Percentiles rank a stretch among this genome's conserved stretches.
Evolutionary conservation across 306 rosid species (phyloP).

Genomic region (Pachyrhizus erosus): DNA sequence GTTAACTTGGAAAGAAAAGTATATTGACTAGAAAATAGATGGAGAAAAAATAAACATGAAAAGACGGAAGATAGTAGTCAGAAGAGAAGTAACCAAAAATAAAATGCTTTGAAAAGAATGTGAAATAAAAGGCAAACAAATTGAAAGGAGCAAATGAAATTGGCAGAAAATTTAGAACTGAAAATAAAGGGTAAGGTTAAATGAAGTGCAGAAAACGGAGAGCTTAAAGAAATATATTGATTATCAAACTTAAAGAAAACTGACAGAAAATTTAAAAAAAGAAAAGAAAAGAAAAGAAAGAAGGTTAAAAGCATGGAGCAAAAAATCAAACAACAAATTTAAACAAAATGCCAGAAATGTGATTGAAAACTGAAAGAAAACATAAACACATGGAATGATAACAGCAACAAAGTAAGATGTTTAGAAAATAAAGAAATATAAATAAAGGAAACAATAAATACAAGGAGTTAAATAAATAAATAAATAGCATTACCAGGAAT

Average conservation of each 20-base stretch:
- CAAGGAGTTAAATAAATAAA: neutral
- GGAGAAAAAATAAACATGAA: neutral
- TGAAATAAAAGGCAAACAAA: neutral
- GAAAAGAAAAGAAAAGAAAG: too few relatives aligned
- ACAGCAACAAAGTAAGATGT: neutral
- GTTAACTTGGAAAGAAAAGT: neutral
- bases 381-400: neutral
- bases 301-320: neutral
- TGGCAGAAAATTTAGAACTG: neutral
- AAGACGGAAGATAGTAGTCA: neutral
- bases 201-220: neutral
- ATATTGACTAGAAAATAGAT: neutral
- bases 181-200: neutral
- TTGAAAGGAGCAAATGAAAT: neutral
- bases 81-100: neutral
- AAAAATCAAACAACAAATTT: neutral
- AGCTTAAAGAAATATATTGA: neutral
- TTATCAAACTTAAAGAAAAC: neutral
- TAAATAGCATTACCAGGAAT: neutral
- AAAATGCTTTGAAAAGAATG: neutral
- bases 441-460: too few relatives aligned
- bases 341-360: neutral
- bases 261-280: neutral
- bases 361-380: neutral
- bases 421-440: neutral